Evolutionary conservation across 1,284 basidiomycete genomes (phyloP).

Genomic region (Marasmius tenuissimus): DNA sequence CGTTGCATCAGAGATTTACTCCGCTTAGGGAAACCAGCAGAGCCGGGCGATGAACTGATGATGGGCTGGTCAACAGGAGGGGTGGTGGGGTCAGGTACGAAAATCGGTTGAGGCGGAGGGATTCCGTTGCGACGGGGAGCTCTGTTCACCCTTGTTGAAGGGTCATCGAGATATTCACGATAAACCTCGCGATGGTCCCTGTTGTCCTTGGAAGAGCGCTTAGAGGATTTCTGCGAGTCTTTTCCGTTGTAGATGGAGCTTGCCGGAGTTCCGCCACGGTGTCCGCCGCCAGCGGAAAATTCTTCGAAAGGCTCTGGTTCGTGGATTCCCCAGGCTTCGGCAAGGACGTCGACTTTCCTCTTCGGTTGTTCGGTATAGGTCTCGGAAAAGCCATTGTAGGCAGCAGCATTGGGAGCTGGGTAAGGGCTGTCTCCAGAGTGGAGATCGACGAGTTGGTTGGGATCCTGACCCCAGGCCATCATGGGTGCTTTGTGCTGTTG

Average conservation of each 20-base stretch:
- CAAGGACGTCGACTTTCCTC: constrained; percentile 78
- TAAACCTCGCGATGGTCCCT: constrained; percentile 45
- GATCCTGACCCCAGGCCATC: constrained; percentile 66
- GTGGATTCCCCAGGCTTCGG: constrained; percentile 86
- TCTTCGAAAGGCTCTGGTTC: constrained; percentile 87
- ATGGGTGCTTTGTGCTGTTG: constrained; percentile 78
- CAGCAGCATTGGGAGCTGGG: constrained; percentile 40
- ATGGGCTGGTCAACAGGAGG: constrained; percentile 30
- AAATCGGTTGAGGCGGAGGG: constrained; percentile 81
- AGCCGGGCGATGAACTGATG: constrained; percentile 27
- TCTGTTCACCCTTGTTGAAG: constrained; percentile 8
- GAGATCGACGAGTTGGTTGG: constrained; percentile 39
- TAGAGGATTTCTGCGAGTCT: constrained; percentile 35
- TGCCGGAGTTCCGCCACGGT: constrained; percentile 57
- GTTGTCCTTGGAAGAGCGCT: constrained; percentile 36
- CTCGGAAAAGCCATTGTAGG: constrained; percentile 44
- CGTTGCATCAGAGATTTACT: constrained; percentile 81
- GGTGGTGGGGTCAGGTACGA: constrained; percentile 50
- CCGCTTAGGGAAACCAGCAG: constrained; percentile 57
- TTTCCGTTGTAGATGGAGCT: constrained; percentile 65
- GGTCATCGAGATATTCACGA: constrained; percentile 44
- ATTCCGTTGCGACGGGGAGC: constrained; percentile 45
- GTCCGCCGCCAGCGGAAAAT: constrained; percentile 75
- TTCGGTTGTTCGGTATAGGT: constrained; percentile 60
- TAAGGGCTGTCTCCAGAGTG: constrained; percentile 47